Base-by-base conservation (phyloP, 164 flowering plant genomes). In the Brasenia schreberi region DNA sequence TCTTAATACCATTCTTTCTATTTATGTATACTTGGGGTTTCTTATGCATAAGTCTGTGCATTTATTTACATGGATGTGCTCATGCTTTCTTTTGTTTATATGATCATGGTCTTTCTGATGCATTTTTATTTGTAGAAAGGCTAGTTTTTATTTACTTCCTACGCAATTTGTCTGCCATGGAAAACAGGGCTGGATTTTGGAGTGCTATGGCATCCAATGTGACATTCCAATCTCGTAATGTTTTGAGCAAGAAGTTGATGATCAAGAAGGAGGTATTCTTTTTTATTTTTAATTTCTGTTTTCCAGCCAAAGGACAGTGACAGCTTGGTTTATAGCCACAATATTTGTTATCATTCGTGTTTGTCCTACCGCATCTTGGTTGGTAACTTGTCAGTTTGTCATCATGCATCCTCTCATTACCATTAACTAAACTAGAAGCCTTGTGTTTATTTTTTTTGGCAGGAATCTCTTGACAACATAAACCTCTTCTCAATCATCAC, bases 141-240 rank as follows among this genome's bases (percentile, higher is more conserved):
- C 56, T 7, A 9, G 56, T 9, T 61, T 58, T 61, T 61, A 23
- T 18, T 18, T 18, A 11, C 63, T 61, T 33, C 39, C 39, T 33
- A 33, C 39, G 39, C 39, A 33, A 33, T 33, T 18, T 61, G 19
- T 61, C 63, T 56, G 61, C 56, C 4, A 53, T n/a, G 62, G 70
- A 64, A 71, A 67, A 69, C 68, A 90, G 97, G 97, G 84, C 88
- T 71, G 97, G 97, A 4, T 94, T 94, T 77, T 88, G 81, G 95
- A 94, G 93, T 81, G 99, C 99, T 62, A 94, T 91, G 97, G 97
- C 99, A 70, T 94, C 99, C 61, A 94, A 94, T 72, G 69, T 94
- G 77, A 78, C 85, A 7, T 83, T 84, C 76, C 98, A 94, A 74
- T 89, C 98, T 42, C 91, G 97, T 61, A 94, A 94, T 74, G 97